Evolutionary conservation across 2,329 filamentous ascomycete species (phyloP).

Genomic region (Fusarium sp.): DNA sequence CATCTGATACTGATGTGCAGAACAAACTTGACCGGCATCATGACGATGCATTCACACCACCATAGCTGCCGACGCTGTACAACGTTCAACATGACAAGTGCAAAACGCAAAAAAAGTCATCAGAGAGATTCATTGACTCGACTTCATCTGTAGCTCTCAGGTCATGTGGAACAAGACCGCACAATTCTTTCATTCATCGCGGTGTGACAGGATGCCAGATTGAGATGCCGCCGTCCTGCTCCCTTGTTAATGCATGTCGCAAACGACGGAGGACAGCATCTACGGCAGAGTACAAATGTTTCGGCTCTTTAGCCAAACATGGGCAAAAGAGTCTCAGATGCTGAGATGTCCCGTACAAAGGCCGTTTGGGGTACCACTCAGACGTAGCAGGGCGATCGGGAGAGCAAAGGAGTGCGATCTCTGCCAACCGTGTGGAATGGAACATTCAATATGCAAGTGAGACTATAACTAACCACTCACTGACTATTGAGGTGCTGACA

Average conservation of each 20-base stretch:
- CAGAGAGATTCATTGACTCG: slow-evolving; percentile 20
- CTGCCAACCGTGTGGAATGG: background rate
- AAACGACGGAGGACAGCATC: slow-evolving; percentile 26
- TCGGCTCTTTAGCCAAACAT: slow-evolving; percentile 41
- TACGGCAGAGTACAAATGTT: slow-evolving; percentile 32
- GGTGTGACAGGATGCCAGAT: slow-evolving; percentile 25
- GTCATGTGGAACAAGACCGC: slow-evolving; percentile 4
- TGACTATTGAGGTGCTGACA: slow-evolving; percentile 10
- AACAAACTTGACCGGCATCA: slow-evolving; percentile 24
- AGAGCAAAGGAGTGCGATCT: slow-evolving; percentile 8
- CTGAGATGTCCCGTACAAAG: slow-evolving; percentile 14
- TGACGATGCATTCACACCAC: slow-evolving; percentile 2
- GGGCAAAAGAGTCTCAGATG: slow-evolving; percentile 28
- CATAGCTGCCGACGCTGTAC: slow-evolving; percentile 13
- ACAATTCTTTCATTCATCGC: slow-evolving; percentile 26
- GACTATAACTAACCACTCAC: background rate
- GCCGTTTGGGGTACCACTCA: slow-evolving; percentile 18
- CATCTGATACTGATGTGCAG: slow-evolving; percentile 15
- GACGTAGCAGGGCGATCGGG: background rate
- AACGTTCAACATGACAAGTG: slow-evolving; percentile 12
- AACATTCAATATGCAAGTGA: slow-evolving; percentile 21
- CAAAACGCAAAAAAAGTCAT: background rate
- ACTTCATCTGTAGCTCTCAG: background rate
- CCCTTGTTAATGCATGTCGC: slow-evolving; percentile 26
- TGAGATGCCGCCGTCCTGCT: slow-evolving; percentile 23